phyloP scores from a whole-genome alignment of 148 eudicot genomes.

The Cornus florida region DNA sequence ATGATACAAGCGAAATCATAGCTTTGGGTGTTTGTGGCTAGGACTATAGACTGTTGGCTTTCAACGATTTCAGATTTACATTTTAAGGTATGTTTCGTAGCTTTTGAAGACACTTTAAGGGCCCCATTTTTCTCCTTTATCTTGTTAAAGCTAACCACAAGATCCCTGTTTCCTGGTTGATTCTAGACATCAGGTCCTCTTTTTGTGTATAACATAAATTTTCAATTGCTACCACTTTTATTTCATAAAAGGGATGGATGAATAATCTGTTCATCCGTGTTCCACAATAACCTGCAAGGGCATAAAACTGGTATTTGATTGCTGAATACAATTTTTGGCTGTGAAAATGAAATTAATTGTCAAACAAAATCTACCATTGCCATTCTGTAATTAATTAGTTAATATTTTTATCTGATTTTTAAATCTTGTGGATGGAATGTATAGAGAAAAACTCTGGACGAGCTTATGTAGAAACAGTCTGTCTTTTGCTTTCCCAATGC shows the following conservation, averaged over 20 bases:
- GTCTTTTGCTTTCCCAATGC: background rate
- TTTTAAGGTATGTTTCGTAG: slow-evolving; percentile 5
- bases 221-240: background rate
- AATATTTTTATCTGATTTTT: background rate
- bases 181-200: background rate
- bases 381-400: too few relatives aligned
- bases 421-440: background rate
- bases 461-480: background rate
- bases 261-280: background rate
- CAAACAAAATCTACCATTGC: background rate
- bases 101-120: slow-evolving; percentile 1
- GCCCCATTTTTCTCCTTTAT: background rate
- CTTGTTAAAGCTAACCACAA: background rate
- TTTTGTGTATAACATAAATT: background rate
- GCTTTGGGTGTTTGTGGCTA: slow-evolving; percentile 2
- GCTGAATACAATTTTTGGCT: background rate
- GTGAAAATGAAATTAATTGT: background rate
- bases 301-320: background rate
- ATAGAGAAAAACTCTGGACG: background rate
- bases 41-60: slow-evolving; percentile 12
- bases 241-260: background rate
- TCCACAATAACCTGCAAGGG: background rate
- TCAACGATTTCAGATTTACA: slow-evolving; percentile 9
- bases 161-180: background rate
- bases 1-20: slow-evolving; percentile 3